Base-by-base conservation (phyloP, 2,329 filamentous ascomycete genomes). In the Neurospora sp. region DNA sequence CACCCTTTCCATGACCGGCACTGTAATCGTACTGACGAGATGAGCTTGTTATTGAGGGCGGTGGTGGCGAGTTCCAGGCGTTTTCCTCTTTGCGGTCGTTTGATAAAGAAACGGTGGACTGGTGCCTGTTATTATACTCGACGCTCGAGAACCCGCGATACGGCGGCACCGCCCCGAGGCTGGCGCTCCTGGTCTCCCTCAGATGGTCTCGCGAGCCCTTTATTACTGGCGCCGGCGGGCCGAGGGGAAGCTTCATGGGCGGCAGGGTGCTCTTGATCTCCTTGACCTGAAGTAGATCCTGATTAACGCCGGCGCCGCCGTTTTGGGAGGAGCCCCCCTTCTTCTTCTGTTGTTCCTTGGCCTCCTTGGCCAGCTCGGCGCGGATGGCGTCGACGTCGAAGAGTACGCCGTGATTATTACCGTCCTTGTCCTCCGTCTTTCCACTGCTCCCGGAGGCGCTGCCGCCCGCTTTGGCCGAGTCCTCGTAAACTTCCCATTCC, bases 331-430 rank as follows among this genome's bases (percentile, higher is more conserved):
- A 8, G 17, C 57, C 1, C 15, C 11, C 28, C 10, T 38, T 66
- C 36, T 74, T 74, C 39, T 73, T 72, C 62, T 79, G 76, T 43
- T 89, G 85, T 72, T 95, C 91, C 66, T 87, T 88, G 36, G 92
- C 92, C 72, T 95, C 91, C 67, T 87, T 88, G 37, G 92, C 92
- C 40, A 99, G 83, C 76, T 96, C 92, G 10, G 92, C 90, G 67
- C 92, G 87, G 73, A 99, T 98, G 12, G 96, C 96, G 76, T 99
- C 96, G 66, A 99, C 88, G 76, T 99, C 96, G 76, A 99, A 99
- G 66, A 99, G 84, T 8, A 98, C 91, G 40, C 87, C 87, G 57
- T 83, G 82, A 75, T 87, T 89, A 70, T 80, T 85, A 5, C 83
- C 82, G 8, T 83, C 80, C 71, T 83, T 83, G 17, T 84, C 84